A percentile compares a stretch with the other conserved stretches of the same genome.
phyloP scores from a whole-genome alignment of 1,284 basidiomycete genomes.

The Microbotryum silenes-acaulis region DNA sequence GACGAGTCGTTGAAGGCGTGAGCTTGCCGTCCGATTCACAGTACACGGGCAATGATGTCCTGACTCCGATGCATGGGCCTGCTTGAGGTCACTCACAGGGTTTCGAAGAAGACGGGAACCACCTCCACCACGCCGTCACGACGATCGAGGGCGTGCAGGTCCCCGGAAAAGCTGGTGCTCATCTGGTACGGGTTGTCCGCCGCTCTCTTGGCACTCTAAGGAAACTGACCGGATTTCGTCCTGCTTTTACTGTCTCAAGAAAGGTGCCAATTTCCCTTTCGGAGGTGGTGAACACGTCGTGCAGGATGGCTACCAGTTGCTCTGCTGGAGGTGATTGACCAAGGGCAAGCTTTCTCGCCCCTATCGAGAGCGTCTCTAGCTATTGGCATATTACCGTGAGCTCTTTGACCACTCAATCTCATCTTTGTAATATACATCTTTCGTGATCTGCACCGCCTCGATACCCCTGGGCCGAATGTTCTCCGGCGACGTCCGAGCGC shows the following conservation, averaged over 20 bases:
- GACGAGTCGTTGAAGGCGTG: conserved; percentile 25
- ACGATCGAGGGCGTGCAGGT: conserved; percentile 17
- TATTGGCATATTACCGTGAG: no score
- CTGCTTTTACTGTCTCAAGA: neutral
- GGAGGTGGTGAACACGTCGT: conserved; percentile 16
- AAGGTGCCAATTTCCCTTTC: conserved; percentile 26
- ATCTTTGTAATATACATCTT: no score
- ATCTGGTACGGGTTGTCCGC: conserved; percentile 10
- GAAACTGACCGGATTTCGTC: neutral
- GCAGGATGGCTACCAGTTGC: conserved; percentile 14
- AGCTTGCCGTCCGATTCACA: neutral
- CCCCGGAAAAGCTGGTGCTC: conserved; percentile 26
- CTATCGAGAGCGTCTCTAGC: no score
- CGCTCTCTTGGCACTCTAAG: no score
- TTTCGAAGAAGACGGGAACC: conserved; percentile 23
- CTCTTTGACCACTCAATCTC: no score
- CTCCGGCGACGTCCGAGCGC: no score
- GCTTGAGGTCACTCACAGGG: conserved; percentile 4
- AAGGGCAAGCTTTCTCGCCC: no score
- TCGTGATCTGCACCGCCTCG: no score
- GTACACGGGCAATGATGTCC: no score
- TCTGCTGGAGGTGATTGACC: conserved; percentile 21
- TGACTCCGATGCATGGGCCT: no score
- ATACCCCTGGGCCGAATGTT: no score
- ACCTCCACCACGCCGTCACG: conserved; percentile 24